These are phyloP conservation scores for Cordyceps fumosorosea DNA, from an alignment of 2,329 filamentous ascomycete genomes.

Conservation along the genomic window DNA sequence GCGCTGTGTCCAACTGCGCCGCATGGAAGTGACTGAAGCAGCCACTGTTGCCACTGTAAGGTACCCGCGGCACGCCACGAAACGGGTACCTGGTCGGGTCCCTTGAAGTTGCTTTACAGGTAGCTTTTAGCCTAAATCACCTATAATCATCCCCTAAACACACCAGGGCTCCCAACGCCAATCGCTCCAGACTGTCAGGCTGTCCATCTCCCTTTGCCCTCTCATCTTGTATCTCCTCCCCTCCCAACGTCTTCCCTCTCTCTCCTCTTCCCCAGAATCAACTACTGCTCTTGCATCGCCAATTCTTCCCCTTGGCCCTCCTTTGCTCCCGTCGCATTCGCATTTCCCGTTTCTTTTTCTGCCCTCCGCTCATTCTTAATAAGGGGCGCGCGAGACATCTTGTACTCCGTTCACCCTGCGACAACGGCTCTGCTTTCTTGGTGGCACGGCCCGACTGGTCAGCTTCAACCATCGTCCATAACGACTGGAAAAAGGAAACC, in stretches of 20 bases:
- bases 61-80: not conserved
- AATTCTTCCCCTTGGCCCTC: not conserved
- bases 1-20: too few relatives aligned
- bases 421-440: not conserved
- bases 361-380: not conserved
- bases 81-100: not conserved
- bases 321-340: not conserved
- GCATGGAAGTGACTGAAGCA: not conserved
- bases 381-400: conserved; percentile 2
- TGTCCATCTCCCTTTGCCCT: not conserved
- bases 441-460: not conserved
- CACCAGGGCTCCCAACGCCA: too few relatives aligned
- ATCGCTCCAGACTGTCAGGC: not conserved
- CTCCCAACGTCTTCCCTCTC: not conserved
- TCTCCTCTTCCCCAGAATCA: not conserved
- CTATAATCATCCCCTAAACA: too few relatives aligned
- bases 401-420: not conserved
- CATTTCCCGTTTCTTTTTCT: not conserved
- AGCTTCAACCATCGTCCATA: not conserved
- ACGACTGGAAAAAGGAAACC: conserved; percentile 8
- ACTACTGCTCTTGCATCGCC: not conserved
- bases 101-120: not conserved
- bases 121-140: not conserved
- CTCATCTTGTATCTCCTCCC: not conserved
- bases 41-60: not conserved